These are phyloP conservation scores for Metschnikowia sp. DNA, from an alignment of 805 yeast species.

Conservation along the genomic window DNA sequence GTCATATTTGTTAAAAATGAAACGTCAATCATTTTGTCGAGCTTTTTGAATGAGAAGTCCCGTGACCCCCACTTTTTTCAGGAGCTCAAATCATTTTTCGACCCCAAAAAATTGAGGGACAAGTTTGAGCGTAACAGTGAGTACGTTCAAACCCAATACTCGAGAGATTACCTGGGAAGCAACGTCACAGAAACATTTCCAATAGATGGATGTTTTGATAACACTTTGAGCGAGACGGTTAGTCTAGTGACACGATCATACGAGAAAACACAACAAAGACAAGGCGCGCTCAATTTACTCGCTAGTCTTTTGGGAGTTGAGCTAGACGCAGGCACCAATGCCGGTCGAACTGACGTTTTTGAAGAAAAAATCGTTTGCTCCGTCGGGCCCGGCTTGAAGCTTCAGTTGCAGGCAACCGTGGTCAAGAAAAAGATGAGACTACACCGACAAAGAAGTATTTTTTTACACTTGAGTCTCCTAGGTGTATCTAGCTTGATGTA, in stretches of 20 bases:
- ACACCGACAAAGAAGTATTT: slow-evolving; percentile 1
- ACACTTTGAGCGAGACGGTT: slow-evolving; percentile 12
- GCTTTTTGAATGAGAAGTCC: background rate
- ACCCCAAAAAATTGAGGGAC: background rate
- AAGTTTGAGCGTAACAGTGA: background rate
- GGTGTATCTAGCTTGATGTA: background rate
- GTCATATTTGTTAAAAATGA: slow-evolving; percentile 10
- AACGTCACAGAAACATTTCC: slow-evolving; percentile 5
- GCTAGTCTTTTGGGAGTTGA: slow-evolving; percentile 2
- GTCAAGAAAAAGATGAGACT: slow-evolving; percentile 2
- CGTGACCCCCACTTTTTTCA: background rate
- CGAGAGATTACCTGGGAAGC: background rate
- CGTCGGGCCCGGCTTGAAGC: slow-evolving; percentile 11
- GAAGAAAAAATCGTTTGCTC: slow-evolving; percentile 14
- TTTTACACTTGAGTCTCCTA: background rate
- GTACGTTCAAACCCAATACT: slow-evolving; percentile 7
- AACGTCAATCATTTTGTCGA: slow-evolving; percentile 4
- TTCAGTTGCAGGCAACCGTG: slow-evolving; percentile 14
- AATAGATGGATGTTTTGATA: slow-evolving; percentile 15
- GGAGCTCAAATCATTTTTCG: slow-evolving; percentile 1
- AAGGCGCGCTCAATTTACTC: background rate
- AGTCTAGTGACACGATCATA: slow-evolving; percentile 9
- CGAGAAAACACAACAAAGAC: background rate
- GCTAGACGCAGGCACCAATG: background rate
- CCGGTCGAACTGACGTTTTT: background rate